Evolutionary conservation across 140 eudicot species (phyloP).

Genomic region (Bidens hawaiensis): DNA sequence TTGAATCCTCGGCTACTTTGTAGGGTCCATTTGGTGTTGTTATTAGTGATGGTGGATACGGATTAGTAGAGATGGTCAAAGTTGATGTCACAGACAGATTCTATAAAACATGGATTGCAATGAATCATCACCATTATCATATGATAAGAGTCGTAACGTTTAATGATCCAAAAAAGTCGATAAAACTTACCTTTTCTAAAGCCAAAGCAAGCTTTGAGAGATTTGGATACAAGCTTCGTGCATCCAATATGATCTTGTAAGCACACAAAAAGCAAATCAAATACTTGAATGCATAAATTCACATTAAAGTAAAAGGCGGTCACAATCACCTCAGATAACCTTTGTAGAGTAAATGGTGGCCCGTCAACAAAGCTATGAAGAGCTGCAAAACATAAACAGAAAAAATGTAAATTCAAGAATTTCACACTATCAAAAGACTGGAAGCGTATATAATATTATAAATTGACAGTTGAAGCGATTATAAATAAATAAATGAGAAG

Average conservation of each 20-base stretch:
- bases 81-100: slow-evolving; percentile 78
- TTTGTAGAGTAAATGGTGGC: slow-evolving; percentile 93
- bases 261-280: background rate
- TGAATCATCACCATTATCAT: slow-evolving; percentile 22
- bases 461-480: background rate
- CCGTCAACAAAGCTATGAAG: slow-evolving; percentile 78
- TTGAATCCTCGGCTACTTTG: slow-evolving; percentile 28
- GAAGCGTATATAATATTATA: too few species aligned
- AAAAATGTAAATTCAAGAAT: slow-evolving; percentile 3
- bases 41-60: slow-evolving; percentile 30
- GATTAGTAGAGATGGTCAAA: slow-evolving; percentile 46
- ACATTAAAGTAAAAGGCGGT: background rate
- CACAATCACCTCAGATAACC: slow-evolving; percentile 74
- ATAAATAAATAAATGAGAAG: background rate
- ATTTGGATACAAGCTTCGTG: slow-evolving; percentile 65
- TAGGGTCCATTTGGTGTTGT: slow-evolving; percentile 38
- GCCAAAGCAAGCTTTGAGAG: slow-evolving; percentile 91
- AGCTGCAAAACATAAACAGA: slow-evolving; percentile 48
- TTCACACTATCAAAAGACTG: background rate
- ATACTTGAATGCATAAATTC: background rate
- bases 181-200: slow-evolving; percentile 66
- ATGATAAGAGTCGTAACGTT: background rate
- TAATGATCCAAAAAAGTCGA: background rate
- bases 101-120: slow-evolving; percentile 30
- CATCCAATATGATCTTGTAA: slow-evolving; percentile 61